phyloP scores from a whole-genome alignment of 495 filamentous ascomycete species.

The Tuber borchii region DNA sequence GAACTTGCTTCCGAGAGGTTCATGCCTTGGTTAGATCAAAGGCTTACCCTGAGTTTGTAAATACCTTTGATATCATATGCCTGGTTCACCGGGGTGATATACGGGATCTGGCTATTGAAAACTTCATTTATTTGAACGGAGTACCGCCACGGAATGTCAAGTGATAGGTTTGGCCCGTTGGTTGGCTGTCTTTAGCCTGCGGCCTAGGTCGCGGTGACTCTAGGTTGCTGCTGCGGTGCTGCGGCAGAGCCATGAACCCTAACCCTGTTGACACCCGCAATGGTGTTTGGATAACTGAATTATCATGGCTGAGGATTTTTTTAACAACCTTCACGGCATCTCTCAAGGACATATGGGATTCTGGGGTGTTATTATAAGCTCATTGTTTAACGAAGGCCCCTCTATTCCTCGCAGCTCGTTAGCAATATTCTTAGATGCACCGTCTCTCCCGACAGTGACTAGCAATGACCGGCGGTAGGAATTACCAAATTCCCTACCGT shows the following conservation, averaged over 20 bases:
- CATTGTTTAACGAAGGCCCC: not conserved
- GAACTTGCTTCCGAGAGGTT: no score
- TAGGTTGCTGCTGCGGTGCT: no score
- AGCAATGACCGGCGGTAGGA: no score
- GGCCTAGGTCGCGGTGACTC: no score
- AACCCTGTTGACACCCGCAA: not conserved
- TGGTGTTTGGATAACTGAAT: not conserved
- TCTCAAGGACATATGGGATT: not conserved
- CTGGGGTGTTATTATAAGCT: not conserved
- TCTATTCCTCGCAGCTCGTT: not conserved
- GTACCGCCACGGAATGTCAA: not conserved
- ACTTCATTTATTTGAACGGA: not conserved
- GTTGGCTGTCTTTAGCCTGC: no score
- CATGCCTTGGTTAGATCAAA: not conserved
- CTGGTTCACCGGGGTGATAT: not conserved
- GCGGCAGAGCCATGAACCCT: not conserved
- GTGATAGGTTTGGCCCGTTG: not conserved
- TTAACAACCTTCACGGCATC: not conserved
- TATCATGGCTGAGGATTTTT: not conserved
- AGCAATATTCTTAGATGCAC: not conserved
- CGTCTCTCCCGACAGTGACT: not conserved
- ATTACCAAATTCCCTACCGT: no score
- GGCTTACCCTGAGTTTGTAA: not conserved
- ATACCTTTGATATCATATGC: not conserved
- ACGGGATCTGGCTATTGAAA: not conserved